Conservation (phyloP, 2,329 filamentous ascomycete species). For the Tolypocladium capitatum region DNA sequence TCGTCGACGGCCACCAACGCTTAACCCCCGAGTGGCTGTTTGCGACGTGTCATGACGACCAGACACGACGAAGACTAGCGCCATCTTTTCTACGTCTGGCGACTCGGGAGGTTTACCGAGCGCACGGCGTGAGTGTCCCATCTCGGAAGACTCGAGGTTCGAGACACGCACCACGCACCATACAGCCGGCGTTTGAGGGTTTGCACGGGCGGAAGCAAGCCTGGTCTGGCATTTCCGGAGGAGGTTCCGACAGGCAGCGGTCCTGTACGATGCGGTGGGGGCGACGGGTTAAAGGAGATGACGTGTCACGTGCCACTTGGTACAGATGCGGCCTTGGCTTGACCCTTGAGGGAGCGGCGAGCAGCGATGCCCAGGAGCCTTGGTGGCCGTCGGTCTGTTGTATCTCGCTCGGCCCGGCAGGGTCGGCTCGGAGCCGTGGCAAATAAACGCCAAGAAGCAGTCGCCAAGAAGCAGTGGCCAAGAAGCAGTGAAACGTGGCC, state of each 20-base stretch:
- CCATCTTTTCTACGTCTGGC: background rate
- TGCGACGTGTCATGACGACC: background rate
- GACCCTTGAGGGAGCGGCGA: background rate
- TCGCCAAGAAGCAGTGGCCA: no score
- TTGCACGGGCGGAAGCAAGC: no score
- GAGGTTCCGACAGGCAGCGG: no score
- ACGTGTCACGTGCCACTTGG: no score
- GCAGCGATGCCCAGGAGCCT: background rate
- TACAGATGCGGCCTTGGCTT: no score
- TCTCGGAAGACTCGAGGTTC: background rate
- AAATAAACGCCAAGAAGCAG: background rate
- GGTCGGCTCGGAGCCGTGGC: background rate
- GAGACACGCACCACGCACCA: background rate
- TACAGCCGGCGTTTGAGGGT: background rate
- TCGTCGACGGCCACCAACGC: background rate
- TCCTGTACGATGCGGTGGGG: no score
- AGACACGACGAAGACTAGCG: background rate
- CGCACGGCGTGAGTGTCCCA: background rate
- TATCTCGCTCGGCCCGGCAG: background rate
- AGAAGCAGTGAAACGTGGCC: no score
- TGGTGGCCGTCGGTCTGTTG: background rate
- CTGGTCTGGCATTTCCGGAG: no score
- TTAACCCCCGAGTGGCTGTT: background rate
- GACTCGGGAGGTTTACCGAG: background rate
- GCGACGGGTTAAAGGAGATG: no score